Evolutionary conservation across 495 filamentous ascomycete species (phyloP).

Genomic region (Aspergillus nanangensis): DNA sequence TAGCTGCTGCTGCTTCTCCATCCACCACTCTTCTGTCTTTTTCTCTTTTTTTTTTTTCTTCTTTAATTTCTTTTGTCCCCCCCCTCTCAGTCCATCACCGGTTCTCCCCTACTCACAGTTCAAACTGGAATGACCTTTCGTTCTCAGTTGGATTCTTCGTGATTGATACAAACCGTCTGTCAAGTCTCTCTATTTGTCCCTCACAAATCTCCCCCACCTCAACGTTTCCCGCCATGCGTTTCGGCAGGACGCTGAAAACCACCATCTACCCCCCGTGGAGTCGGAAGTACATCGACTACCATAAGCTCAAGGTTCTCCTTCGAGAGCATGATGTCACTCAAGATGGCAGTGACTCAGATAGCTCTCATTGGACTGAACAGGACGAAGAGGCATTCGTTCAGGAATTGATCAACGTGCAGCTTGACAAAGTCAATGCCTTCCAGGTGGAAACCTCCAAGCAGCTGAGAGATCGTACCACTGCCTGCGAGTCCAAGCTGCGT

Average conservation of each 20-base stretch:
- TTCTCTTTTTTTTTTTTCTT: conserved; percentile 5
- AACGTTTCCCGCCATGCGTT: too few species aligned
- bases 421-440: conserved; percentile 93
- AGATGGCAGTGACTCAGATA: conserved; percentile 48
- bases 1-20: too few species aligned
- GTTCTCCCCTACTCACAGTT: too few species aligned
- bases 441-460: conserved; percentile 69
- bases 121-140: too few species aligned
- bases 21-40: neutral
- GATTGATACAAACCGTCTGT: too few species aligned
- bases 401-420: conserved; percentile 86
- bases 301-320: conserved; percentile 82
- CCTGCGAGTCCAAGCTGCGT: conserved; percentile 50
- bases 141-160: too few species aligned
- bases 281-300: conserved; percentile 90
- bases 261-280: conserved; percentile 87
- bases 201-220: too few species aligned
- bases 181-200: too few species aligned
- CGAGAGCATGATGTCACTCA: conserved; percentile 57
- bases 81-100: conserved; percentile 1
- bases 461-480: conserved; percentile 61
- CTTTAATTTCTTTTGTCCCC: neutral
- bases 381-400: conserved; percentile 93
- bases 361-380: conserved; percentile 79
- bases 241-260: conserved; percentile 78